A percentile compares a stretch with the other conserved stretches of the same genome.
Evolutionary conservation across 2,329 filamentous ascomycete genomes (phyloP).

Genomic region (Curvularia spicifera): DNA sequence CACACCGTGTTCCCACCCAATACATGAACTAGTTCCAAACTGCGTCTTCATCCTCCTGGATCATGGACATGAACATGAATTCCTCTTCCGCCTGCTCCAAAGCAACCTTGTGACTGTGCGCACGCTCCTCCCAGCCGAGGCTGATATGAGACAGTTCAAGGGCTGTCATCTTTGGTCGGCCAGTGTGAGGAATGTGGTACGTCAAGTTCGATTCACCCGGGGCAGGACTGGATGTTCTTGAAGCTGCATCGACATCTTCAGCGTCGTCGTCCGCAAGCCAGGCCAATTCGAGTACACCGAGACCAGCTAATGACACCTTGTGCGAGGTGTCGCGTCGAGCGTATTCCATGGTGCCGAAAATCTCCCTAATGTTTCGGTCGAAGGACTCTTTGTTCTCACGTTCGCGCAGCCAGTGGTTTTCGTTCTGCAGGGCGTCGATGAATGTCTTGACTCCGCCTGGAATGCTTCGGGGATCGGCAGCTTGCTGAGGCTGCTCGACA

Average conservation of each 20-base stretch:
- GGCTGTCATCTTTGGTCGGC: slow-evolving; percentile 17
- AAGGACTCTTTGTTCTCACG: slow-evolving; percentile 31
- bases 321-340: slow-evolving; percentile 1
- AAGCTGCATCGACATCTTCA: slow-evolving; percentile 4
- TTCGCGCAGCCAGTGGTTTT: slow-evolving; percentile 41
- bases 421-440: slow-evolving; percentile 34
- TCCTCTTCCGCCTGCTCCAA: slow-evolving; percentile 19
- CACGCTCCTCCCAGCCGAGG: slow-evolving; percentile 15
- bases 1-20: neutral
- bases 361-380: slow-evolving; percentile 19
- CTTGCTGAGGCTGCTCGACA: slow-evolving; percentile 21
- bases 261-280: slow-evolving; percentile 17
- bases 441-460: slow-evolving; percentile 27
- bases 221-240: slow-evolving; percentile 1
- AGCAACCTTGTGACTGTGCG: slow-evolving; percentile 12
- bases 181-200: slow-evolving; percentile 11
- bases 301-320: slow-evolving; percentile 5
- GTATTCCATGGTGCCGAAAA: slow-evolving; percentile 19
- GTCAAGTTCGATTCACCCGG: neutral
- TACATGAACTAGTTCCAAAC: neutral
- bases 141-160: slow-evolving; percentile 15
- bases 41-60: slow-evolving; percentile 11
- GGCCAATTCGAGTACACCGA: slow-evolving; percentile 8
- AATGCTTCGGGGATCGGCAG: slow-evolving; percentile 14
- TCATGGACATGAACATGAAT: slow-evolving; percentile 10